Conservation (phyloP, 257 asterid species). For the Jaltomata sinuosa region DNA sequence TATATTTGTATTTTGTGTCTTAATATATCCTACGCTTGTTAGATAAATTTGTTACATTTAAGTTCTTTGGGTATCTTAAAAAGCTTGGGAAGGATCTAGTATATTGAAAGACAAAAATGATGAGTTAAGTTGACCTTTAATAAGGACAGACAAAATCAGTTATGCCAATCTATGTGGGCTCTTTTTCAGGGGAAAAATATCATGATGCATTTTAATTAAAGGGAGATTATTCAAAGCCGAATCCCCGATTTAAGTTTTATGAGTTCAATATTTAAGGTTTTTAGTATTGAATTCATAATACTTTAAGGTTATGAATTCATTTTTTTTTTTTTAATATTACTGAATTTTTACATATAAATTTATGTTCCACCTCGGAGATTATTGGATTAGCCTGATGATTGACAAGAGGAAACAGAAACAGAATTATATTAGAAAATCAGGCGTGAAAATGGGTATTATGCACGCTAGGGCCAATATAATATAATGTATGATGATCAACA, state of each 20-base stretch:
- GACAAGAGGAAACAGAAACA: too few relatives aligned
- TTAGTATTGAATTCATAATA: too few relatives aligned
- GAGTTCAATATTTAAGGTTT: too few relatives aligned
- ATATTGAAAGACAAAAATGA: neutral
- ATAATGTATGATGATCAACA: slow-evolving; percentile 21
- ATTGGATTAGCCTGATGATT: neutral
- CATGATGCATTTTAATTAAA: neutral
- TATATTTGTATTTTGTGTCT: neutral
- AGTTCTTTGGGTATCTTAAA: neutral
- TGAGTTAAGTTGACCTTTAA: neutral
- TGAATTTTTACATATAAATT: too few relatives aligned
- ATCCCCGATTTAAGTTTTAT: too few relatives aligned
- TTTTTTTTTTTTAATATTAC: too few relatives aligned
- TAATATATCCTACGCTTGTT: neutral
- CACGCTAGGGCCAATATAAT: slow-evolving; percentile 6
- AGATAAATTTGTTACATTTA: neutral
- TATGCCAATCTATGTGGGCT: neutral
- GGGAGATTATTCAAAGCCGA: too few relatives aligned
- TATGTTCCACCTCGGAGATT: too few relatives aligned
- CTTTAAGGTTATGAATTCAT: too few relatives aligned
- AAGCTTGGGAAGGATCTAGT: neutral
- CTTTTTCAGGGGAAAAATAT: neutral
- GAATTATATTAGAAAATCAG: too few relatives aligned
- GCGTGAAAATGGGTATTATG: neutral
- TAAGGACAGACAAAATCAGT: neutral